Base-by-base conservation (phyloP, 75 land plant species). In the Chamaecyparis obtusa region DNA sequence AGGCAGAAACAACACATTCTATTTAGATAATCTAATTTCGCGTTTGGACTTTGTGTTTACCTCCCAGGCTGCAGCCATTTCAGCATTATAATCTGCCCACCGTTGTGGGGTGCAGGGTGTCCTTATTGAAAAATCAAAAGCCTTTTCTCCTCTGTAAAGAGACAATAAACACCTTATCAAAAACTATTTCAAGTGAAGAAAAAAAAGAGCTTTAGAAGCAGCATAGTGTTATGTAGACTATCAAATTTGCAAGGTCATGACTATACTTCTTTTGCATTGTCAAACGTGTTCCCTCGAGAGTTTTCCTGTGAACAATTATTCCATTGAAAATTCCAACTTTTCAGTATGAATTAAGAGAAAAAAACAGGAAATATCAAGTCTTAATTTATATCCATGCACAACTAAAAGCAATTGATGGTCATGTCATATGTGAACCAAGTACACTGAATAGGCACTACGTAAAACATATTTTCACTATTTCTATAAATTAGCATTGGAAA, bases 31-130 rank as follows among this genome's bases (percentile, higher is more conserved):
- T 0, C 15, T 11, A 27, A n/a, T 44, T 39, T 21, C n/a, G 49
- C 1, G 8, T n/a, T 43, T 81, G 46, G 49, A 81, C 14, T 3
- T 24, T 41, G 3, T 11, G 35, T 16, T 84, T 90, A 97, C 99
- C 92, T 97, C 96, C 99, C 99, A 97, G 51, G 98, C 98, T 85
- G 91, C 78, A 82, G 94, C 83, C 98, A 97, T 94, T 88, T 97
- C 99, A 21, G 83, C 87, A 87, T 95, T 95, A 90, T 92, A 97
- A 0, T 95, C 99, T 44, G 93, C 93, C 99, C 99, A 97, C 81
- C 99, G 94, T 67, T 92, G 56, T 54, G 96, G 98, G 44, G 96
- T 97, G 85, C 98, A 95, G 84, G 99, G 99, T 71, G 99, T 97
- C 88, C 96, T 88, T 57, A 97, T 95, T 78, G 96, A 91, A 90